These are phyloP conservation scores for Trifolium fragiferum DNA, from an alignment of 306 rosid species.

Conservation along the genomic window DNA sequence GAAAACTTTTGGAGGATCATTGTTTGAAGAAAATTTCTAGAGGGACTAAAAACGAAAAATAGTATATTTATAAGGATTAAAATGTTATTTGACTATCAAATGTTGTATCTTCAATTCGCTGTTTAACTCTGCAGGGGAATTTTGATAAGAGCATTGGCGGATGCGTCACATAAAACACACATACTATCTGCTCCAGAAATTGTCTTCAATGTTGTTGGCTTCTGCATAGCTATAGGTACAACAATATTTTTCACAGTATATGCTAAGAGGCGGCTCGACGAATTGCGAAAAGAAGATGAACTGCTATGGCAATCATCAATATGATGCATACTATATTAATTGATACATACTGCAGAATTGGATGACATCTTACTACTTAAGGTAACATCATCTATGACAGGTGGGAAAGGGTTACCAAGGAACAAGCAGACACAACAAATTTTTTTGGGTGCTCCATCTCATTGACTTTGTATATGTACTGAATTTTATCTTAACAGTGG, in stretches of 20 bases:
- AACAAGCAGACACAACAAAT: conserved; percentile 48
- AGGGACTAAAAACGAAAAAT: no score
- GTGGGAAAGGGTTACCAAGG: conserved; percentile 13
- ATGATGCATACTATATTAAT: neutral
- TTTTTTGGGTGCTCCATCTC: conserved; percentile 13
- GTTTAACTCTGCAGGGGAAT: conserved; percentile 68
- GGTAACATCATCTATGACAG: conserved; percentile 46
- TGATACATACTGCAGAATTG: conserved; percentile 28
- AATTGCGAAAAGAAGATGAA: conserved; percentile 58
- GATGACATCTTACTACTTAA: conserved; percentile 51
- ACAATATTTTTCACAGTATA: conserved; percentile 68
- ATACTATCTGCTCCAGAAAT: conserved; percentile 66
- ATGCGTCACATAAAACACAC: conserved; percentile 60
- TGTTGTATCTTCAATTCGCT: conserved; percentile 7
- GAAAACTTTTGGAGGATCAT: no score
- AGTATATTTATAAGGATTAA: no score
- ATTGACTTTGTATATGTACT: conserved; percentile 32
- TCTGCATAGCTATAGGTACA: conserved; percentile 60
- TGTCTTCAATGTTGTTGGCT: conserved; percentile 61
- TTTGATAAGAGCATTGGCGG: conserved; percentile 72
- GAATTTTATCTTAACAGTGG: neutral
- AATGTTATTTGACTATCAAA: neutral
- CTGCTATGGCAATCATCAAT: conserved; percentile 54
- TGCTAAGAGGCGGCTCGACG: conserved; percentile 64
- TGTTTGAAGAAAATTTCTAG: no score